A percentile compares a stretch with the other conserved stretches of the same genome.
Evolutionary conservation across 306 rosid species (phyloP).

Genomic region (Myrica gale): DNA sequence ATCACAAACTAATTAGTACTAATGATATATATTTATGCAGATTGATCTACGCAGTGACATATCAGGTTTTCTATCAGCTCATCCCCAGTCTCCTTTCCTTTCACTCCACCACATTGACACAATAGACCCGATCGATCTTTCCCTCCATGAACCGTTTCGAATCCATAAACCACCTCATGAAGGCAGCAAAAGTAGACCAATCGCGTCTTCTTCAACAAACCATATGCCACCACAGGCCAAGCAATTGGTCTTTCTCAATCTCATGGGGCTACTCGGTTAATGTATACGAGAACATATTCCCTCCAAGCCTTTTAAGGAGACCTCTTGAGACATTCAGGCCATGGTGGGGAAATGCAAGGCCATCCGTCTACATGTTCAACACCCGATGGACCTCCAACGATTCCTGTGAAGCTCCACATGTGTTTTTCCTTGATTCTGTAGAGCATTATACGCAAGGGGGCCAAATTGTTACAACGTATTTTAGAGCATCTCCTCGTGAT

Average conservation of each 20-base stretch:
- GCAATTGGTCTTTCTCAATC: constrained; percentile 1
- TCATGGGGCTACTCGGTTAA: constrained; percentile 8
- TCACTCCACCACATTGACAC: constrained; percentile 57
- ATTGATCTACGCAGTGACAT: constrained; percentile 28
- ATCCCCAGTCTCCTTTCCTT: constrained; percentile 41
- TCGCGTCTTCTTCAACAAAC: background rate
- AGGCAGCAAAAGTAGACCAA: background rate
- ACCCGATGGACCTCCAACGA: background rate
- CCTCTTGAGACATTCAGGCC: background rate
- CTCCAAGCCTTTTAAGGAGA: background rate
- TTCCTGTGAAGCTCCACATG: background rate
- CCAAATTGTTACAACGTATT: background rate
- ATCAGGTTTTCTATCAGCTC: constrained; percentile 45
- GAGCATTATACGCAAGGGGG: background rate
- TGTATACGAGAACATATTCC: background rate
- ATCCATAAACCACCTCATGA: constrained; percentile 34
- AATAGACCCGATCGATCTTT: constrained; percentile 47
- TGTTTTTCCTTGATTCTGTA: background rate
- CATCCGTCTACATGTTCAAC: background rate
- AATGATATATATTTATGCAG: too few relatives aligned
- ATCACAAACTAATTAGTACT: too few relatives aligned
- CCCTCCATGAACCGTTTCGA: constrained; percentile 39
- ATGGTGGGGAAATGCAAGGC: background rate
- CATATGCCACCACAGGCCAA: background rate
- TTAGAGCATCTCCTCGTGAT: background rate